These are phyloP conservation scores for Coemansia sp. DNA, from an alignment of 192 early-diverging fungal genomes.

Conservation along the genomic window DNA sequence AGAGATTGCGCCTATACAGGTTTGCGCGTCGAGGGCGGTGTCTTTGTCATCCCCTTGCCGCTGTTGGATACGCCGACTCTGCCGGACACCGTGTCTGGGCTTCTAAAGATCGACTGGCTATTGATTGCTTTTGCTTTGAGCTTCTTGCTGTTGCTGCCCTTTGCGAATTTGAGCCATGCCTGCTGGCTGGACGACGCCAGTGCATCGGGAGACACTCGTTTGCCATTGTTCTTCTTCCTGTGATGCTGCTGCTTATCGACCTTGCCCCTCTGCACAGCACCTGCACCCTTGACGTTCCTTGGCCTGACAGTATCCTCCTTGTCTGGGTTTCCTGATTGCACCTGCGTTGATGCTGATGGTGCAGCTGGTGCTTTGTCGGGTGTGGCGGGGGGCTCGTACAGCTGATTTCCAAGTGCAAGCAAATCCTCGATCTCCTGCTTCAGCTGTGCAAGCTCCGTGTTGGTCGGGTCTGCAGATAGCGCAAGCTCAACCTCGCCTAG, in stretches of 20 bases:
- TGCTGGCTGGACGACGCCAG: constrained; percentile 32
- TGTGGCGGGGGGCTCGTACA: constrained; percentile 5
- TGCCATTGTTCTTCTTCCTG: constrained; percentile 11
- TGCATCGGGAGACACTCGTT: constrained; percentile 1
- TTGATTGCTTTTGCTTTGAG: constrained; percentile 53
- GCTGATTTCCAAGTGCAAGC: constrained; percentile 26
- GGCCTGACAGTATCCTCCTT: not conserved
- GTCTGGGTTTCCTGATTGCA: constrained; percentile 5
- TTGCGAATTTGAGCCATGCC: constrained; percentile 52
- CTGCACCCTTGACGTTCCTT: not conserved
- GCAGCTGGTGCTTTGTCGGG: constrained; percentile 8
- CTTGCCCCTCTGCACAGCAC: constrained; percentile 16
- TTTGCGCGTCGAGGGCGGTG: not conserved
- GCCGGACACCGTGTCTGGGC: constrained; percentile 41
- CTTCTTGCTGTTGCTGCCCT: constrained; percentile 31
- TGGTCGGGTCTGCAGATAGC: constrained; percentile 37
- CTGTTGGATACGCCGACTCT: constrained; percentile 51
- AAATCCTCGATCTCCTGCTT: constrained; percentile 42
- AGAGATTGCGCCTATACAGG: not conserved
- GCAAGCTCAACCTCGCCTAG: constrained; percentile 48
- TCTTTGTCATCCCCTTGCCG: constrained; percentile 47
- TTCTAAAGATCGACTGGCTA: constrained; percentile 50
- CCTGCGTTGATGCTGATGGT: not conserved
- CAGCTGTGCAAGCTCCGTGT: constrained; percentile 43
- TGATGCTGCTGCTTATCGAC: constrained; percentile 20